A percentile compares a stretch with the other conserved stretches of the same genome.
These are phyloP conservation scores for Spinellus fusiger DNA, from an alignment of 192 early-diverging fungal genomes.

Conservation along the genomic window DNA sequence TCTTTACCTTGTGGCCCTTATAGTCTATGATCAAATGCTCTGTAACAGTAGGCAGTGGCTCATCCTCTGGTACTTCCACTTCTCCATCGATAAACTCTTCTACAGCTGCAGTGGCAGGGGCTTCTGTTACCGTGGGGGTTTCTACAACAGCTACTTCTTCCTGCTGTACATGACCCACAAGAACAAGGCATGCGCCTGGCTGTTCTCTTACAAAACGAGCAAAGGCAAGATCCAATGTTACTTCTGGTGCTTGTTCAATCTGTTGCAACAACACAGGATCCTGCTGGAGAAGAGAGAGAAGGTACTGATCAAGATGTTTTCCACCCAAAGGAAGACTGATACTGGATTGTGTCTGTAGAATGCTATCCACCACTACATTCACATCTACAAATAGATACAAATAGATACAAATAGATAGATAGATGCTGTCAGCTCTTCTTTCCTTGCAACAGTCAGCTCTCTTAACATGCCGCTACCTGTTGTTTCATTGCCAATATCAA, in stretches of 20 bases:
- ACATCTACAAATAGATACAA: conserved; percentile 44
- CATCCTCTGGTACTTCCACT: conserved; percentile 21
- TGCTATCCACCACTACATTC: conserved; percentile 74
- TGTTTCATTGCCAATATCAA: conserved; percentile 86
- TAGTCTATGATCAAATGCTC: conserved; percentile 47
- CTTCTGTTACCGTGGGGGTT: not conserved
- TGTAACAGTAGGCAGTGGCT: conserved; percentile 20
- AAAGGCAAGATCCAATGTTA: conserved; percentile 45
- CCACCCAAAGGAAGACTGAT: conserved; percentile 67
- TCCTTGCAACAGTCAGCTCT: not conserved
- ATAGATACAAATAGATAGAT: not conserved
- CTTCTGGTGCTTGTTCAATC: conserved; percentile 26
- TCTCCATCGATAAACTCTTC: conserved; percentile 22
- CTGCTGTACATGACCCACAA: conserved; percentile 12
- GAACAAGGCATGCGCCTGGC: conserved; percentile 32
- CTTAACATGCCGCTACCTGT: conserved; percentile 48
- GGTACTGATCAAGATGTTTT: conserved; percentile 53
- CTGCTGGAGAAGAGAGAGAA: conserved; percentile 52
- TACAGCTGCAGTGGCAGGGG: conserved; percentile 2
- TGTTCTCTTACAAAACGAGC: conserved; percentile 54
- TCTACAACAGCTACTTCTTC: not conserved
- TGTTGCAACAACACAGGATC: conserved; percentile 47
- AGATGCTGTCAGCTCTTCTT: too few species aligned
- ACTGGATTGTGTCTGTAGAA: conserved; percentile 52
- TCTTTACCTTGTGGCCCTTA: conserved; percentile 46